A percentile compares a stretch with the other conserved stretches of the same genome.
Evolutionary conservation across 2,329 filamentous ascomycete species (phyloP).

Genomic region (Xylariaceae sp.): DNA sequence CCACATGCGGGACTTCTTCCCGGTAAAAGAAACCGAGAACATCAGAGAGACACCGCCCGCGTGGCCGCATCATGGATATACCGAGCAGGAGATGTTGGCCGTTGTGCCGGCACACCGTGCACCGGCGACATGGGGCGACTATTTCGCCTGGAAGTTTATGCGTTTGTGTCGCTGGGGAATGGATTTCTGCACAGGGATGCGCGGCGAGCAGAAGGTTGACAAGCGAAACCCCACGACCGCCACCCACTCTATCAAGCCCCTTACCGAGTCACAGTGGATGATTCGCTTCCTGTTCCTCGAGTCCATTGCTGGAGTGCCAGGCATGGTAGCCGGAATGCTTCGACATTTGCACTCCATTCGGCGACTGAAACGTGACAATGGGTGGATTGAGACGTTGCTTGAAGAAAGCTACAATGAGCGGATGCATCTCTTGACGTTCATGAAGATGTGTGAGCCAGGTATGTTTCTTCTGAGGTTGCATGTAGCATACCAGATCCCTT

Average conservation of each 20-base stretch:
- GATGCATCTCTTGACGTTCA: slow-evolving; percentile 89
- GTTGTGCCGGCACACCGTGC: slow-evolving; percentile 74
- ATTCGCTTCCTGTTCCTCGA: slow-evolving; percentile 90
- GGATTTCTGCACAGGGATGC: slow-evolving; percentile 72
- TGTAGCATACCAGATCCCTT: neutral
- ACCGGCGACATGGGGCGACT: slow-evolving; percentile 69
- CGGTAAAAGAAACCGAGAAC: slow-evolving; percentile 54
- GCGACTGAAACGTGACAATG: slow-evolving; percentile 85
- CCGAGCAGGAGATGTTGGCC: slow-evolving; percentile 70
- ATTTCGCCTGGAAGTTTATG: slow-evolving; percentile 71
- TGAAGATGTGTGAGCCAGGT: slow-evolving; percentile 82
- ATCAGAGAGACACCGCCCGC: slow-evolving; percentile 61
- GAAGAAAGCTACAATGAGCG: slow-evolving; percentile 90
- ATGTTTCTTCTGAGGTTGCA: slow-evolving; percentile 1
- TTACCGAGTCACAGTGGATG: slow-evolving; percentile 87
- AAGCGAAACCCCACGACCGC: slow-evolving; percentile 54
- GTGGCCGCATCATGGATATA: slow-evolving; percentile 71
- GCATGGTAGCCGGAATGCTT: slow-evolving; percentile 95
- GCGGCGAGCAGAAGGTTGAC: slow-evolving; percentile 65
- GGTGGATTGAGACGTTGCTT: slow-evolving; percentile 90
- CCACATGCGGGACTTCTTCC: slow-evolving; percentile 58
- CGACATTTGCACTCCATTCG: slow-evolving; percentile 81
- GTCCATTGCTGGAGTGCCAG: slow-evolving; percentile 88
- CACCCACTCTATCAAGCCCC: slow-evolving; percentile 49
- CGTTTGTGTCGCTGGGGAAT: slow-evolving; percentile 73